phyloP scores from a whole-genome alignment of 495 filamentous ascomycete species.

The Podospora conica region DNA sequence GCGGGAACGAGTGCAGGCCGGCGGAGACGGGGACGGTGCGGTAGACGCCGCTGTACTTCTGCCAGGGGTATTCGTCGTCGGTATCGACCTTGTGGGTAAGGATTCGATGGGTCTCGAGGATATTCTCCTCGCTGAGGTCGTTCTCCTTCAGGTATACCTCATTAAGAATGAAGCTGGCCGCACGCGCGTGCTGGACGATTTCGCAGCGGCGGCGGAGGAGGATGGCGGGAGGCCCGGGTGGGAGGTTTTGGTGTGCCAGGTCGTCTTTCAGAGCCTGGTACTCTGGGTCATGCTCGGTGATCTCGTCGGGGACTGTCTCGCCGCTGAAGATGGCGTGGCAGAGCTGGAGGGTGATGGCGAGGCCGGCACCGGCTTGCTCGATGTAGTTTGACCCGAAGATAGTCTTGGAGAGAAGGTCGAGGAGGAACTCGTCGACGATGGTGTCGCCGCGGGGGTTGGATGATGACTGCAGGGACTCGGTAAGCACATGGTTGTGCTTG shows the following conservation, averaged over 20 bases:
- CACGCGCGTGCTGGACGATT: slow-evolving; percentile 31
- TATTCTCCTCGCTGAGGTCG: slow-evolving; percentile 26
- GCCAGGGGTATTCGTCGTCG: slow-evolving; percentile 1
- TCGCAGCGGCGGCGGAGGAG: slow-evolving; percentile 23
- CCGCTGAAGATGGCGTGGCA: slow-evolving; percentile 15
- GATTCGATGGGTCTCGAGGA: slow-evolving; percentile 31
- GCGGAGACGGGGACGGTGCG: slow-evolving; percentile 21
- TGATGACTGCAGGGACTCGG: not conserved
- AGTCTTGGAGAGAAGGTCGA: not conserved
- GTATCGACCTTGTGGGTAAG: slow-evolving; percentile 19
- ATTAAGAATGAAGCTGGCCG: slow-evolving; percentile 22
- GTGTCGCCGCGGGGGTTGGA: not conserved
- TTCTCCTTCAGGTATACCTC: slow-evolving; percentile 15
- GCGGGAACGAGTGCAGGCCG: slow-evolving; percentile 20
- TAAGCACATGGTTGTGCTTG: not conserved
- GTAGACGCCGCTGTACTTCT: slow-evolving; percentile 28
- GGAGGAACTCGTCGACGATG: not conserved
- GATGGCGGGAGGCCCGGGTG: not conserved
- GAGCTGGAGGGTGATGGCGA: slow-evolving; percentile 14
- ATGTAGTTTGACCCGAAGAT: slow-evolving; percentile 26
- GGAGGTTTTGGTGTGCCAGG: not conserved
- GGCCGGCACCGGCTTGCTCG: slow-evolving; percentile 18
- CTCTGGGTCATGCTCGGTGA: not conserved
- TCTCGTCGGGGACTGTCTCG: slow-evolving; percentile 3
- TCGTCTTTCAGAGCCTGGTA: slow-evolving; percentile 1